These are phyloP conservation scores for Claviceps digitariae DNA, from an alignment of 2,329 filamentous ascomycete genomes.

Conservation along the genomic window DNA sequence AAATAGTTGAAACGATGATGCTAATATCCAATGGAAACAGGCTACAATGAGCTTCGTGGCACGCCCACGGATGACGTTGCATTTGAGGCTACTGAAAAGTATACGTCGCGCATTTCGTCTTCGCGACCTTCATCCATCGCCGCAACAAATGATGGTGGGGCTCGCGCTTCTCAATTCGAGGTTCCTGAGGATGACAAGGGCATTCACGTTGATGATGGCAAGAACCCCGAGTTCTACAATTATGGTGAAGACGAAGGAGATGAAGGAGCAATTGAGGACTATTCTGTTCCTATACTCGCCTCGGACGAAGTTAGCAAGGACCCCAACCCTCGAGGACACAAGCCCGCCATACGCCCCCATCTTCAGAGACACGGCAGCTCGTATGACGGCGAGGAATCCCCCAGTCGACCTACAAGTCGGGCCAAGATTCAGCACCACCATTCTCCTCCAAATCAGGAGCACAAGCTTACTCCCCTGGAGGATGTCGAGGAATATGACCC, in stretches of 20 bases:
- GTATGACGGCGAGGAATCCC: slow-evolving; percentile 40
- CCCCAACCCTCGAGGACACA: slow-evolving; percentile 51
- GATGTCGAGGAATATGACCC: slow-evolving; percentile 93
- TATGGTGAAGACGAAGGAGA: slow-evolving; percentile 32
- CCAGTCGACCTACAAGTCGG: slow-evolving; percentile 51
- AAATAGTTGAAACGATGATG: slow-evolving; percentile 10
- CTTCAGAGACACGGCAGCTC: slow-evolving; percentile 48
- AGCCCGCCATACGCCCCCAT: slow-evolving; percentile 70
- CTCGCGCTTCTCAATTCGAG: slow-evolving; percentile 15
- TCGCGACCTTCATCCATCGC: slow-evolving; percentile 38
- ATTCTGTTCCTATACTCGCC: slow-evolving; percentile 71
- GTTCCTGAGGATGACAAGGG: slow-evolving; percentile 36
- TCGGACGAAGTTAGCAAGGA: slow-evolving; percentile 75
- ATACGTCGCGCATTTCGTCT: slow-evolving; percentile 61
- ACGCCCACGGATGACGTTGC: slow-evolving; percentile 87
- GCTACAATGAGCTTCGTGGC: slow-evolving; percentile 46
- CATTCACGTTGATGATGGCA: slow-evolving; percentile 62
- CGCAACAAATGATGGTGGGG: slow-evolving; percentile 14
- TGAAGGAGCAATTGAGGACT: slow-evolving; percentile 44
- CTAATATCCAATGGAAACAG: slow-evolving; percentile 27
- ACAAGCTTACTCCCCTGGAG: slow-evolving; percentile 59
- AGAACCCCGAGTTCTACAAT: slow-evolving; percentile 23
- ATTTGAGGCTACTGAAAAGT: slow-evolving; percentile 77
- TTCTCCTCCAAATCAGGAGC: slow-evolving; percentile 33
- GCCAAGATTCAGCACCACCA: slow-evolving; percentile 43